Base-by-base conservation (phyloP, 148 eudicot genomes). In the Polygonum aviculare region DNA sequence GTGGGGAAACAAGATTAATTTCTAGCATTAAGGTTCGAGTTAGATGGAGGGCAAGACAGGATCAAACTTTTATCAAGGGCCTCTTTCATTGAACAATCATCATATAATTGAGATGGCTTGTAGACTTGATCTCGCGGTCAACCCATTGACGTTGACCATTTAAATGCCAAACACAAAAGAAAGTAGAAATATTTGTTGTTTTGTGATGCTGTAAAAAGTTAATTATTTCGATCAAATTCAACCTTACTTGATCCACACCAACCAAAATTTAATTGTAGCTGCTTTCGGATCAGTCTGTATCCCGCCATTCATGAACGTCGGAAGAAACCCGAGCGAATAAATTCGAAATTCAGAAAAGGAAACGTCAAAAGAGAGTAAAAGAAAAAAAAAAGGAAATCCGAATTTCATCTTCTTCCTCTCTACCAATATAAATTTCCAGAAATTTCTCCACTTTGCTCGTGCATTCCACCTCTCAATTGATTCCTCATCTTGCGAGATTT, bases 371-470 rank as follows among this genome's bases (percentile, higher is more conserved):
- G 71, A 4, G 45, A 36, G 39, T 36, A 35, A 35, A 67, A 67
- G n/a, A 14, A 31, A 60, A 7, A 3, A 36, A 65, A 33, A 3
- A 3, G 2, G 10, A 33, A 65, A 65, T 65, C 35, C n/a, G 70
- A 67, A 14, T 67, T 35, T 38, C 72, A 35, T 60, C 67, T 22
- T 60, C 67, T 5, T 60, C 36, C 1, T 36, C 70, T 31, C 71
- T 65, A 12, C 36, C 36, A 60, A n/a, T 63, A 67, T 67, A 67
- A 35, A 67, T 67, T 36, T 38, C 19, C 72, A 67, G 72, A 67
- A 36, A 14, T 35, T 67, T 38, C 72, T 67, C 45, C 45, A 36
- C 72, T 67, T 67, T 8, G 72, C 72, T 35, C 22, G 16, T 67
- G 45, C 44, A 67, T 36, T 35, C 3, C 72, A 12, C 72, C 72